These are phyloP conservation scores for Yarrowia keelungensis DNA, from an alignment of 805 yeast genomes.

Conservation along the genomic window DNA sequence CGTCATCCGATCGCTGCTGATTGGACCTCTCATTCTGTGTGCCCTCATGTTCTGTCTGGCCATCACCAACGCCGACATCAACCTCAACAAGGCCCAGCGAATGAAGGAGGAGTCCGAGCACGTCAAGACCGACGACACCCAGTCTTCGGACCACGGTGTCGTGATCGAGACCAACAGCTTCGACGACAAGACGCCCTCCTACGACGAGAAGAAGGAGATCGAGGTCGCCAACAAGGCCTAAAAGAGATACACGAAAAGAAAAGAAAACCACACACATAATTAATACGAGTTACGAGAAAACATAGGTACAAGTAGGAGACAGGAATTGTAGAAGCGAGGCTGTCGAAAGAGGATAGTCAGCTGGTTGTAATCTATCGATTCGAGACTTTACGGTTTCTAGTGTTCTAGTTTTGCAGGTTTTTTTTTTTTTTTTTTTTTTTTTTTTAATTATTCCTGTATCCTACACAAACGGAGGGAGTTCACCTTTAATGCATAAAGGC, in stretches of 20 bases:
- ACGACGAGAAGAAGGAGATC: slow-evolving; percentile 4
- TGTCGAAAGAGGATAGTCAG: too few species aligned
- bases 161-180: not conserved
- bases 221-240: slow-evolving; percentile 13
- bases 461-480: too few species aligned
- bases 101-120: slow-evolving; percentile 27
- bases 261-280: not conserved
- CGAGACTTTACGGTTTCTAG: too few species aligned
- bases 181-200: not conserved
- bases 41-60: slow-evolving; percentile 31
- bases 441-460: too few species aligned
- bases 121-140: not conserved
- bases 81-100: slow-evolving; percentile 27
- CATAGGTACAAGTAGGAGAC: too few species aligned
- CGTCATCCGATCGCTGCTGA: slow-evolving; percentile 33
- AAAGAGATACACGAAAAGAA: not conserved
- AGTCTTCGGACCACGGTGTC: not conserved
- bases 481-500: too few species aligned
- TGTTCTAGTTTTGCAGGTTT: too few species aligned
- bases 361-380: too few species aligned
- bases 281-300: not conserved
- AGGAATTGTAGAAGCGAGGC: too few species aligned
- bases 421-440: too few species aligned
- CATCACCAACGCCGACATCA: slow-evolving; percentile 10
- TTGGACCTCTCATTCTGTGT: slow-evolving; percentile 17